Evolutionary conservation across 73 alveolate genomes (phyloP).

Genomic region (Symbiodinium pilosum): DNA sequence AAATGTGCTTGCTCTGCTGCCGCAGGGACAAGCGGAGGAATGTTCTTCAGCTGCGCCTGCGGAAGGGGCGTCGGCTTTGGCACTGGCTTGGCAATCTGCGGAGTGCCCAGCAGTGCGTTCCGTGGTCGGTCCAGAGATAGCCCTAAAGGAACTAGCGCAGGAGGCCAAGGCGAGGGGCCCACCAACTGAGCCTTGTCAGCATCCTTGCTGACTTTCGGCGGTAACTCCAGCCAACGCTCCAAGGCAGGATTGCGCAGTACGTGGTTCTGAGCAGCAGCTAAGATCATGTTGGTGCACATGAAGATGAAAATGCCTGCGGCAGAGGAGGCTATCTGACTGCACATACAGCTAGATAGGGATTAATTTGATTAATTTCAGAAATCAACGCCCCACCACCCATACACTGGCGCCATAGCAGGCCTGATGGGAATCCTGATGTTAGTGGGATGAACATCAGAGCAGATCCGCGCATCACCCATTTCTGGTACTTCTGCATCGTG

Average conservation of each 20-base stretch:
- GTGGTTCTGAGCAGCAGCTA: slow-evolving; percentile 55
- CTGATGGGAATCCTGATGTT: slow-evolving; percentile 35
- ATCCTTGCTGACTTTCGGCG: background rate
- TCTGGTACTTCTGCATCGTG: slow-evolving; percentile 61
- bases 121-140: slow-evolving; percentile 6
- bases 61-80: background rate
- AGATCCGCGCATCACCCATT: slow-evolving; percentile 25
- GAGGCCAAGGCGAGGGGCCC: slow-evolving; percentile 15
- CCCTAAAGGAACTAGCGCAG: slow-evolving; percentile 19
- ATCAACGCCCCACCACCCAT: background rate
- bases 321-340: background rate
- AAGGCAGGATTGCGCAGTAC: slow-evolving; percentile 38
- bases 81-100: background rate
- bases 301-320: slow-evolving; percentile 36
- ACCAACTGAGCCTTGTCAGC: background rate
- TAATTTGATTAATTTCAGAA: background rate
- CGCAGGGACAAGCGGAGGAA: background rate
- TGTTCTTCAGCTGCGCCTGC: background rate
- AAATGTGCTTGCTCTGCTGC: background rate
- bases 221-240: slow-evolving; percentile 87
- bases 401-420: background rate
- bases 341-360: background rate
- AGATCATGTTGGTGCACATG: slow-evolving; percentile 68
- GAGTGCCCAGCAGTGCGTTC: slow-evolving; percentile 45
- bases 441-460: slow-evolving; percentile 54